Evolutionary conservation across 495 filamentous ascomycete genomes (phyloP).

Genomic region (Daldinia childiae): DNA sequence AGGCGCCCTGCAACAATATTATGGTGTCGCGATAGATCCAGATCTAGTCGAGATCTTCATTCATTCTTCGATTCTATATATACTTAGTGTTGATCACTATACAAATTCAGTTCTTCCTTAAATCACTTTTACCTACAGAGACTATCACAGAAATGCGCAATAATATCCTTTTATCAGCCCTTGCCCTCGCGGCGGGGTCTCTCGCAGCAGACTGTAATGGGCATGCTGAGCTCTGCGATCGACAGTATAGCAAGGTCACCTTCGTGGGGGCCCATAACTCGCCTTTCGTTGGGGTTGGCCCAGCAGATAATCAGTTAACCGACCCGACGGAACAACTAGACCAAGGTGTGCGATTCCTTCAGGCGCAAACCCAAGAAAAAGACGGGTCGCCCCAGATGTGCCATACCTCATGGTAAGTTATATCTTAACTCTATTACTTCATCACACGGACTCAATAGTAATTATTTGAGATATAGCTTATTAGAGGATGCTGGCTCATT

Average conservation of each 20-base stretch:
- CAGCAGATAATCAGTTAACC: conserved; percentile 73
- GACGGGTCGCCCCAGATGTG: conserved; percentile 59
- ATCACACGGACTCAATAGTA: background rate
- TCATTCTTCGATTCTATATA: conserved; percentile 19
- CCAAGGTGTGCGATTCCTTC: conserved; percentile 82
- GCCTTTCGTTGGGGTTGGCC: conserved; percentile 71
- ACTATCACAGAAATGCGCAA: conserved; percentile 33
- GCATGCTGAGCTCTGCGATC: conserved; percentile 74
- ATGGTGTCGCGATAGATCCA: conserved; percentile 18
- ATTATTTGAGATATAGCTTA: background rate
- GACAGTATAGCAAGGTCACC: conserved; percentile 80
- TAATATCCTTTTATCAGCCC: conserved; percentile 20
- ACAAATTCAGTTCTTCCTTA: background rate
- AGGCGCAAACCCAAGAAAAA: conserved; percentile 76
- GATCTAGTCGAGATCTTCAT: conserved; percentile 7
- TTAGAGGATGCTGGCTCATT: conserved; percentile 74
- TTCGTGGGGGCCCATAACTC: conserved; percentile 82
- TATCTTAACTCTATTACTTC: conserved; percentile 37
- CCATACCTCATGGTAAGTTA: conserved; percentile 71
- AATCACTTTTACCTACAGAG: background rate
- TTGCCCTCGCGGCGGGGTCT: conserved; percentile 34
- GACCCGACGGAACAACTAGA: conserved; percentile 74
- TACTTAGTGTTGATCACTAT: conserved; percentile 15
- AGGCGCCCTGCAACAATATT: conserved; percentile 9
- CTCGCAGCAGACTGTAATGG: conserved; percentile 70